Evolutionary conservation across 2,329 filamentous ascomycete species (phyloP).

Genomic region (Aspergillus calidoustus): DNA sequence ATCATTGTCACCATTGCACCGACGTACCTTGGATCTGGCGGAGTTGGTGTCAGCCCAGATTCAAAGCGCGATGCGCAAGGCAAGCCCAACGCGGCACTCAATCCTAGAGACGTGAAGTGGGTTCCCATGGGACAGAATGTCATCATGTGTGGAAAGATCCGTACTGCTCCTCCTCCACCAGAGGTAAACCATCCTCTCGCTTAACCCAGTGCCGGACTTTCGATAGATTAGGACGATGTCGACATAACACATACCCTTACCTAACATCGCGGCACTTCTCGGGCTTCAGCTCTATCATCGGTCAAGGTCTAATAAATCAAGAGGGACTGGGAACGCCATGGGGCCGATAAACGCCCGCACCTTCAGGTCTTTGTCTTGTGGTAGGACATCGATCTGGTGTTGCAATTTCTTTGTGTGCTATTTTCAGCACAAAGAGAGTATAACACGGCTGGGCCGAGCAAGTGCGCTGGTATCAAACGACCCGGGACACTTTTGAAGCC

Average conservation of each 20-base stretch:
- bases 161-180: conserved; percentile 14
- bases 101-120: conserved; percentile 72
- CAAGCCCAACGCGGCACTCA: conserved; percentile 63
- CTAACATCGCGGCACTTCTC: not conserved
- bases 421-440: not conserved
- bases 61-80: conserved; percentile 57
- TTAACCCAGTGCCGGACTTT: conserved; percentile 9
- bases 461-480: not conserved
- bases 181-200: not conserved
- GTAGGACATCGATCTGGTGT: not conserved
- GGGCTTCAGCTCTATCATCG: not conserved
- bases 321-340: not conserved
- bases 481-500: not conserved
- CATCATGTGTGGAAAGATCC: conserved; percentile 73
- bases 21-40: conserved; percentile 83
- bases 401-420: not conserved
- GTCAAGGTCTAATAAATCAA: not conserved
- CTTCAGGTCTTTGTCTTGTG: not conserved
- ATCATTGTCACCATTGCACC: conserved; percentile 90
- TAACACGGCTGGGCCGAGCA: not conserved
- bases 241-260: not conserved
- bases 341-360: not conserved
- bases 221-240: not conserved
- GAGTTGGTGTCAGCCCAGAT: conserved; percentile 76
- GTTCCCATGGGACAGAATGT: conserved; percentile 80